A percentile compares a stretch with the other conserved stretches of the same genome.
phyloP scores from a whole-genome alignment of 805 yeast species.

The Saturnispora galanensis region DNA sequence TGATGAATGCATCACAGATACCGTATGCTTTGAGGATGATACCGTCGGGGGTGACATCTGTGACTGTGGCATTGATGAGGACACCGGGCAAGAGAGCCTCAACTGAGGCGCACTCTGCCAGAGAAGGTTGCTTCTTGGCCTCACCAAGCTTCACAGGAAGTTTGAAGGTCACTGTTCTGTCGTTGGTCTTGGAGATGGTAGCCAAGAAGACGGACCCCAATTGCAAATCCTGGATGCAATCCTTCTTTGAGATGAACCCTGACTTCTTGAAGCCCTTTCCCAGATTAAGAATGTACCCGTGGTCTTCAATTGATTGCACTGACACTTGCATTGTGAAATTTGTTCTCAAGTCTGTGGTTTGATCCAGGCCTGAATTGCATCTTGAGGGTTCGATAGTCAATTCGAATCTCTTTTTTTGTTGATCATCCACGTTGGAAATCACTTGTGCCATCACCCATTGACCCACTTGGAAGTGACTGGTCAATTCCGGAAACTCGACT shows the following conservation, averaged over 20 bases:
- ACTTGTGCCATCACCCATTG: constrained; percentile 83
- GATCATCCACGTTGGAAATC: constrained; percentile 35
- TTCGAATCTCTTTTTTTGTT: constrained; percentile 50
- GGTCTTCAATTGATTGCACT: constrained; percentile 79
- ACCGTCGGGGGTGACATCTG: constrained; percentile 53
- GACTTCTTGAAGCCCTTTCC: constrained; percentile 44
- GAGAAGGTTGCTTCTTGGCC: constrained; percentile 38
- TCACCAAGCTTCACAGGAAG: constrained; percentile 32
- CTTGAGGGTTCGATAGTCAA: constrained; percentile 64
- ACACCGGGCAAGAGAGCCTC: constrained; percentile 85
- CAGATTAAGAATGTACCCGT: constrained; percentile 69
- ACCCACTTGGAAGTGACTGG: constrained; percentile 52
- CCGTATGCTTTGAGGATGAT: constrained; percentile 67
- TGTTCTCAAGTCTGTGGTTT: constrained; percentile 51
- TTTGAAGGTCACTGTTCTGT: constrained; percentile 52
- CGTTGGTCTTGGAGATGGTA: constrained; percentile 40
- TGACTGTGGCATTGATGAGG: constrained; percentile 61
- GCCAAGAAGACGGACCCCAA: constrained; percentile 67
- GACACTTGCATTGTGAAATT: constrained; percentile 69
- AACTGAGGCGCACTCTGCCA: constrained; percentile 54
- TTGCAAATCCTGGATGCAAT: constrained; percentile 20
- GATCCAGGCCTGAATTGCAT: constrained; percentile 51
- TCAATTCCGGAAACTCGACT: constrained; percentile 47
- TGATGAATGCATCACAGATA: constrained; percentile 60
- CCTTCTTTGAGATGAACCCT: constrained; percentile 73